phyloP scores from a whole-genome alignment of 208 protist genomes.

The Leptomonas pyrrhocoris region DNA sequence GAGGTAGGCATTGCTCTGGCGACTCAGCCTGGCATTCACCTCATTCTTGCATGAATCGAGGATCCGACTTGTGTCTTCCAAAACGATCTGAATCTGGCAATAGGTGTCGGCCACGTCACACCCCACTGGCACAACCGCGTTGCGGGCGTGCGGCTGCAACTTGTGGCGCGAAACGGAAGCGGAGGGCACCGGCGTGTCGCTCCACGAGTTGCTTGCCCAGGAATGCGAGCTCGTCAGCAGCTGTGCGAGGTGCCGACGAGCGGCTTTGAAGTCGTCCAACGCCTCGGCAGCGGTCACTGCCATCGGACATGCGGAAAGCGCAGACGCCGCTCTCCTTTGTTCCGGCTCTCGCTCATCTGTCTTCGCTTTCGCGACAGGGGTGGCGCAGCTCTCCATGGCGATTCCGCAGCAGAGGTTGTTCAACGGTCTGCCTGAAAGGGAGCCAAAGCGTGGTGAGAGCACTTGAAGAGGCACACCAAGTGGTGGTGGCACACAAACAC shows the following conservation, averaged over 20 bases:
- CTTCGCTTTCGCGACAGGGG: not conserved
- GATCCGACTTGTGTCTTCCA: conserved; percentile 22
- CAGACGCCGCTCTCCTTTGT: not conserved
- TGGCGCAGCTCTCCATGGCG: conserved; percentile 3
- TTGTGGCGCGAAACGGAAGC: not conserved
- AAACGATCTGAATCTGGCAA: conserved; percentile 2
- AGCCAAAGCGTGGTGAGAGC: not conserved
- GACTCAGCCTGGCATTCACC: not conserved
- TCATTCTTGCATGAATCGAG: not conserved
- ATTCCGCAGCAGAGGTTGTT: not conserved
- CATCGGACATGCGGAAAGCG: not conserved
- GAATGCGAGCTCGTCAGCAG: not conserved
- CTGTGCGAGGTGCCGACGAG: not conserved
- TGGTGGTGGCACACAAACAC: no score
- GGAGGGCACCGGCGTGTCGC: not conserved
- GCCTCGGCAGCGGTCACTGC: not conserved
- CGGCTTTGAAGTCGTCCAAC: not conserved
- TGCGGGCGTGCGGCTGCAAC: not conserved
- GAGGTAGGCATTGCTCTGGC: not conserved
- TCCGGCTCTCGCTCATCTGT: not conserved
- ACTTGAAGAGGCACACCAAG: not conserved
- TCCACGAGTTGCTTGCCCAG: not conserved
- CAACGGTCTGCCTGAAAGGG: not conserved
- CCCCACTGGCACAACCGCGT: not conserved
- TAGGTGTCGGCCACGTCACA: not conserved